phyloP scores from a whole-genome alignment of 2,329 filamentous ascomycete species.

The Dendrostoma leiphaemia region DNA sequence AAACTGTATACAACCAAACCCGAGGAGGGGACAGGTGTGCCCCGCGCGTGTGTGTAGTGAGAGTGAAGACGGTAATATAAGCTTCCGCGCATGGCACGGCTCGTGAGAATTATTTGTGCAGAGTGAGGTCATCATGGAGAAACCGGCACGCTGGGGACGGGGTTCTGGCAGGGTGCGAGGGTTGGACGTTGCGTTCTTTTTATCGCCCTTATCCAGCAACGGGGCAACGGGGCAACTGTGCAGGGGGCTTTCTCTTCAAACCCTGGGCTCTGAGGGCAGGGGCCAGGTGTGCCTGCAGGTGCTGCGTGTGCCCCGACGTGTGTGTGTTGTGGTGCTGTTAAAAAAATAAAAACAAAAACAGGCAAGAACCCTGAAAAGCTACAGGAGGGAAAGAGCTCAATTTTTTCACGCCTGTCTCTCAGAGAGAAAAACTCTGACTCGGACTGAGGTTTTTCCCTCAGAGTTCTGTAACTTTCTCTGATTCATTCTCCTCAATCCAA shows the following conservation, averaged over 20 bases:
- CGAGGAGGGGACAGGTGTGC: too few relatives aligned
- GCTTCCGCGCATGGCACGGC: too few relatives aligned
- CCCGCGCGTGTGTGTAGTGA: background rate
- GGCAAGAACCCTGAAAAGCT: background rate
- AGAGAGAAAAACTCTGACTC: constrained; percentile 13
- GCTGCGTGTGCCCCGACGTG: too few relatives aligned
- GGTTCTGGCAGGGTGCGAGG: background rate
- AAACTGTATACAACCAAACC: background rate
- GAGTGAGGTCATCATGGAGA: constrained; percentile 1
- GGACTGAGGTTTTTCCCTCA: background rate
- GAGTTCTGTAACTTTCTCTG: constrained; percentile 2
- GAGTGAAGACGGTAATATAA: too few relatives aligned
- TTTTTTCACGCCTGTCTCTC: background rate
- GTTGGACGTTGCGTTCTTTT: too few relatives aligned
- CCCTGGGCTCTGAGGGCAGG: too few relatives aligned
- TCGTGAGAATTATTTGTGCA: too few relatives aligned
- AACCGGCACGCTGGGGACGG: too few relatives aligned
- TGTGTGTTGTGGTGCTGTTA: too few relatives aligned
- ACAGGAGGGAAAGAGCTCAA: background rate
- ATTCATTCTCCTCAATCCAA: too few relatives aligned
- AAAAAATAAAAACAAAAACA: constrained; percentile 1
- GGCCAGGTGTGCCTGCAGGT: too few relatives aligned
- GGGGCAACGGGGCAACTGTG: background rate
- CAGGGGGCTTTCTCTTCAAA: background rate
- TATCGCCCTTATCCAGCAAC: background rate